phyloP scores from a whole-genome alignment of 768 basidiomycete genomes.

The Suillus ampliporus region DNA sequence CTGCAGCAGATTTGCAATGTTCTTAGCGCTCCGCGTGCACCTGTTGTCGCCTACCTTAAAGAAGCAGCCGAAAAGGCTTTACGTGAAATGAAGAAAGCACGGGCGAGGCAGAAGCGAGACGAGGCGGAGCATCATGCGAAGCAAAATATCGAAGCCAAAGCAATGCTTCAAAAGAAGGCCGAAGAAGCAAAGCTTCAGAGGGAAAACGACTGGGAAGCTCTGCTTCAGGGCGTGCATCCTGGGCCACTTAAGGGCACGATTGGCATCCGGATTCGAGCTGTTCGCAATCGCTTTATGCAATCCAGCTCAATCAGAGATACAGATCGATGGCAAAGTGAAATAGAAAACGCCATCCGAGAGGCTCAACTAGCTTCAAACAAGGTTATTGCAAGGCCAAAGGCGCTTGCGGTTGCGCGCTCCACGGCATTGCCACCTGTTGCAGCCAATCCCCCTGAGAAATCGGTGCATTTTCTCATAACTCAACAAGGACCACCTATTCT shows the following conservation, averaged over 20 bases:
- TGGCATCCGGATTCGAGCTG: constrained; percentile 55
- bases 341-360: constrained; percentile 60
- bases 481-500: constrained; percentile 53
- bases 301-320: constrained; percentile 55
- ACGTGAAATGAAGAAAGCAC: constrained; percentile 50
- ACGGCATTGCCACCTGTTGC: constrained; percentile 44
- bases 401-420: constrained; percentile 14
- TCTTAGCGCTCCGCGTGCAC: constrained; percentile 58
- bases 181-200: constrained; percentile 62
- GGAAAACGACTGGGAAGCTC: constrained; percentile 67
- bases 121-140: constrained; percentile 34
- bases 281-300: constrained; percentile 64
- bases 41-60: constrained; percentile 52
- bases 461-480: constrained; percentile 55
- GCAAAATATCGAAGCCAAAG: constrained; percentile 51
- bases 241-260: constrained; percentile 53
- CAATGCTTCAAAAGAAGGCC: constrained; percentile 64
- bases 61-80: constrained; percentile 44
- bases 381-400: constrained; percentile 42
- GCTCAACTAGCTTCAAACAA: constrained; percentile 55
- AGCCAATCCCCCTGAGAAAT: constrained; percentile 53
- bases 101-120: constrained; percentile 40
- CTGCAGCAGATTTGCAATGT: constrained; percentile 57
- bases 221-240: constrained; percentile 62
- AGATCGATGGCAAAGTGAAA: constrained; percentile 68